Base-by-base conservation (phyloP, 805 yeast genomes). In the Teunomyces atbi region DNA sequence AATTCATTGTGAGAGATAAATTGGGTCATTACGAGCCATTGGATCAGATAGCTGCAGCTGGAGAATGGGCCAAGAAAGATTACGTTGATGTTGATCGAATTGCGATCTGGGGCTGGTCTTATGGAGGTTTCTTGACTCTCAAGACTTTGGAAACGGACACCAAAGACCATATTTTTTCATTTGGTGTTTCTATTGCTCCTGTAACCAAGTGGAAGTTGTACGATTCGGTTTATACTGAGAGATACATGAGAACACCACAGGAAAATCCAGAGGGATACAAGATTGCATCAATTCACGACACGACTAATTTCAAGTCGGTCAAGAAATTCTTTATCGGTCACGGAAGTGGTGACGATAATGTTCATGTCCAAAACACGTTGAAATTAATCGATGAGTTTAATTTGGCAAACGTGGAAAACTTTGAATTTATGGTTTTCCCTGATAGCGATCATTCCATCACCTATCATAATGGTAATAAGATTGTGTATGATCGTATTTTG, bases 31-130 rank as follows among this genome's bases (percentile, higher is more conserved):
- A 76, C 60, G 99, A 94, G 65, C 86, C 94, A 1, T 68, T 70
- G 21, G 99, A 94, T 64, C 97, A 92, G 66, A 86, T 94, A 32
- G 69, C 81, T 0, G 96, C 95, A 4, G 99, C 96, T 2, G 79
- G 81, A 52, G 52, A 74, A 1, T 92, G 94, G 86, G 74, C 80
- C 2, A 41, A 66, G 3, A 79, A 77, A 54, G 48, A 73, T 2
- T 92, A 84, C 58, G 85, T 94, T 35, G 84, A 86, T 58, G 54
- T 55, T 3, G 69, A 74, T 1, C 70, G 70, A 46, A 79, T 84
- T 3, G 88, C 89, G 0, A 75, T 86, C 32, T 87, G 94, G 91
- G 96, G 96, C 12, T 87, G 94, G 91, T 84, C 91, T 0, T 87
- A 86, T 62, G 96, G 96, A 45, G 96, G 92, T 0, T 87, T 83